Conservation (phyloP, 2,329 filamentous ascomycete species). For the Paecilomyces sp. region DNA sequence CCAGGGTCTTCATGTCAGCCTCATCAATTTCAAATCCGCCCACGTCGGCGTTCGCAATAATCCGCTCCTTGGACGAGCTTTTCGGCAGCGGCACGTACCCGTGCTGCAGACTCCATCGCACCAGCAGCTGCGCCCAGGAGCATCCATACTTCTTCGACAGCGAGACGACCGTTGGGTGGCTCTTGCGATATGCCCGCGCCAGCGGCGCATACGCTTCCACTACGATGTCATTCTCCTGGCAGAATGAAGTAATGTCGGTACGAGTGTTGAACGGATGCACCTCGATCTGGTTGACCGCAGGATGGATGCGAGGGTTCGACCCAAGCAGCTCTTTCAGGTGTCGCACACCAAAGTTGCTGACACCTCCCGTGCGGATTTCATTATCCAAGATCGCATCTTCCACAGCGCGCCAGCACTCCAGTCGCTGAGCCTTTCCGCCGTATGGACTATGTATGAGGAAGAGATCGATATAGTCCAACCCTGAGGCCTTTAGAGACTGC, state of each 20-base stretch:
- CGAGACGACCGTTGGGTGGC: conserved; percentile 54
- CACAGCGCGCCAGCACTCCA: conserved; percentile 69
- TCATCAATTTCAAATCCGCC: conserved; percentile 47
- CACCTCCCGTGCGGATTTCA: conserved; percentile 63
- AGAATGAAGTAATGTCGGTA: conserved; percentile 57
- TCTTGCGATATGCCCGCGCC: conserved; percentile 63
- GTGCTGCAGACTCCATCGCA: conserved; percentile 73
- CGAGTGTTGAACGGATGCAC: conserved; percentile 78
- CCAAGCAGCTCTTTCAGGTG: conserved; percentile 66
- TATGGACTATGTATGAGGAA: conserved; percentile 76
- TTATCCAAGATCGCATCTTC: conserved; percentile 69
- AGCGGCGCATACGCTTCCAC: conserved; percentile 77
- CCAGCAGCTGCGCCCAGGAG: conserved; percentile 65
- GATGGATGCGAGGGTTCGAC: conserved; percentile 53
- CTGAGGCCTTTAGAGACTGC: conserved; percentile 56
- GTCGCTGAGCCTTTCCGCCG: conserved; percentile 59
- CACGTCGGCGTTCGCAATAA: conserved; percentile 59
- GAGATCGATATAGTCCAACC: conserved; percentile 68
- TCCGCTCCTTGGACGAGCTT: conserved; percentile 56
- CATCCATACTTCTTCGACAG: conserved; percentile 63
- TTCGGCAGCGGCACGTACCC: conserved; percentile 68
- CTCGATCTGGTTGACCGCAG: conserved; percentile 74
- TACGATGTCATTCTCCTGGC: conserved; percentile 58
- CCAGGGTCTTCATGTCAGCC: conserved; percentile 57
- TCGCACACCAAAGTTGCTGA: conserved; percentile 70